Evolutionary conservation across 2,329 filamentous ascomycete genomes (phyloP), one percentile per base, ranked within the genome.

Genomic region (Hirsutella thompsonii): DNA sequence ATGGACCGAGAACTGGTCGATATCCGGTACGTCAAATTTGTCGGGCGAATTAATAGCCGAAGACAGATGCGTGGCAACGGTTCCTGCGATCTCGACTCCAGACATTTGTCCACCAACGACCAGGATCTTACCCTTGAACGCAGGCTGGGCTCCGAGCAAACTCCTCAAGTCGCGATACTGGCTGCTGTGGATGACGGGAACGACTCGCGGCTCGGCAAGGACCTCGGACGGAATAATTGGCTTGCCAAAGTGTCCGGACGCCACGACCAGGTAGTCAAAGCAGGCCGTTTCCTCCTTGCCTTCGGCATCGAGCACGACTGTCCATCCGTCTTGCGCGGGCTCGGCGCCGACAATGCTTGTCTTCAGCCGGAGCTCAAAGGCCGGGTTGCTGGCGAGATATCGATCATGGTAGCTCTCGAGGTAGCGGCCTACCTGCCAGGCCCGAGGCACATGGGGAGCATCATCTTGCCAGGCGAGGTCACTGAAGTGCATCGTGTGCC

Each of bases 41-140:
- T 58, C 61, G 0, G 78, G 72, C 0, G 74, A 70, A 54, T 81
- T 65, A 11, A 60, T 58, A 3, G 72, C 70, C 5, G 77, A 77
- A 0, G 84, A 89, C 1, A 90, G 58, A 46, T 88, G 77, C 4
- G 76, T 68, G 10, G 83, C 83, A 38, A 89, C 74, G 2, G 79
- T 78, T 9, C 76, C 79, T 0, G 84, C 81, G 38, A 81, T 81
- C 62, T 93, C 86, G 5, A 83, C 74, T 1, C 84, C 85, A 2
- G 84, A 90, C 72, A 92, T 88, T 51, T 88, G 83, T 0, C 84
- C 85, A 1, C 86, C 86, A 1, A 88, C 74, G 0, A 93, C 67
- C 1, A 87, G 66, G 14, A 92, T 76, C 52, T 79, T 84, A 16
- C 74, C 72, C 1, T 67, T 66, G 0, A 52, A 50, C 4, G 46